Conservation (phyloP, 768 basidiomycete species). For the Sarcomyxa edulis region DNA sequence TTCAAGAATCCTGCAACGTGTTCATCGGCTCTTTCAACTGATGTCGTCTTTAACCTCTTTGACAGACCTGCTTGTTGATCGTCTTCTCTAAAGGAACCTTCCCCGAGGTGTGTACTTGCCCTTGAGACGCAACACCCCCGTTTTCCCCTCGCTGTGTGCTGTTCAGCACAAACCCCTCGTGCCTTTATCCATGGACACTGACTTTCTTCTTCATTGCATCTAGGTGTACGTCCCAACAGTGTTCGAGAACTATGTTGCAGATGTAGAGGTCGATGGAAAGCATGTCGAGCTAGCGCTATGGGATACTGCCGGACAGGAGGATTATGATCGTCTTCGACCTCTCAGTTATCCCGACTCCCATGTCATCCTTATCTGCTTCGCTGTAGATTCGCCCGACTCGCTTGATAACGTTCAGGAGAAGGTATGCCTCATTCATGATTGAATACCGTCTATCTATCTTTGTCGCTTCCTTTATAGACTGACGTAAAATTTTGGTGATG, state of each 20-base stretch:
- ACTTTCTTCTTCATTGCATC: not conserved
- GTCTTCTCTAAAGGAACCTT: slow-evolving; percentile 97
- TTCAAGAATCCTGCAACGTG: slow-evolving; percentile 2
- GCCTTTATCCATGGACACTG: not conserved
- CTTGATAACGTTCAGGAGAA: slow-evolving; percentile 99
- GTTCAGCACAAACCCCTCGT: not conserved
- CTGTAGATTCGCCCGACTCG: slow-evolving; percentile 96
- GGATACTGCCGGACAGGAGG: slow-evolving; percentile 99
- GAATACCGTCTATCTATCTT: not conserved
- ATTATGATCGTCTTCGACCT: slow-evolving; percentile 97
- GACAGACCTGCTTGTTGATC: slow-evolving; percentile 86
- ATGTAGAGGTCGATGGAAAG: slow-evolving; percentile 97
- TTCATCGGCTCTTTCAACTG: slow-evolving; percentile 6
- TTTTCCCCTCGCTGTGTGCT: not conserved
- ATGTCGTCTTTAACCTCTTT: slow-evolving; percentile 14
- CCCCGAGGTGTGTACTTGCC: slow-evolving; percentile 67
- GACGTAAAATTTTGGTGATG: slow-evolving; percentile 2
- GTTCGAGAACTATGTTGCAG: slow-evolving; percentile 99
- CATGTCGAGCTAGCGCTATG: slow-evolving; percentile 97
- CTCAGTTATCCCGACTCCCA: slow-evolving; percentile 99
- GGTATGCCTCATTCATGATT: slow-evolving; percentile 43
- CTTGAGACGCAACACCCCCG: too few species aligned
- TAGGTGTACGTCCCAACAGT: slow-evolving; percentile 99
- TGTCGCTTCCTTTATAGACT: too few species aligned
- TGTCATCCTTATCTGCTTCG: slow-evolving; percentile 99